A percentile compares a stretch with the other conserved stretches of the same genome.
Evolutionary conservation across 1,284 basidiomycete species (phyloP).

Genomic region (Vanrija pseudolonga): DNA sequence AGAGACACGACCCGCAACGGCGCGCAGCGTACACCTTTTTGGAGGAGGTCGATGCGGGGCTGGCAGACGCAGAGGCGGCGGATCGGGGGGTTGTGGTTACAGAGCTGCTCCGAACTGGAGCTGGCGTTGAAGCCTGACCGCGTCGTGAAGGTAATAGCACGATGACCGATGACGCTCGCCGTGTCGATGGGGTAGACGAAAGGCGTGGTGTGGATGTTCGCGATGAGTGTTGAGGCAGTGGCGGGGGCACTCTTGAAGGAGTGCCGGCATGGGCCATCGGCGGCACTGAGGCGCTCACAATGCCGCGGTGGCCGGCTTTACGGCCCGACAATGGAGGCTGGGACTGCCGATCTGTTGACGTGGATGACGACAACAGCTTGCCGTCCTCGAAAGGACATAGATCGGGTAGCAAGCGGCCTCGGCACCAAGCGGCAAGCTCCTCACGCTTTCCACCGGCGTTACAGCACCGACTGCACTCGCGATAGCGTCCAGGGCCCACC

Average conservation of each 20-base stretch:
- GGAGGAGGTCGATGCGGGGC: too few relatives aligned
- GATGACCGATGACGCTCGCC: too few relatives aligned
- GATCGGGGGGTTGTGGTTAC: not conserved
- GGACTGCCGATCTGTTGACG: too few relatives aligned
- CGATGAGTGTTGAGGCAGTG: too few relatives aligned
- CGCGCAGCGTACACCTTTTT: not conserved
- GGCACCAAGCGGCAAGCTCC: slow-evolving; percentile 18
- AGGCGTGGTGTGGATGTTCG: not conserved
- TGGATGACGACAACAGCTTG: not conserved
- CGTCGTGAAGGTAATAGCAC: not conserved
- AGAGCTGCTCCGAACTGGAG: not conserved
- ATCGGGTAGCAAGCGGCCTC: not conserved
- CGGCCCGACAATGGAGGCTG: too few relatives aligned
- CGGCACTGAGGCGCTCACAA: too few relatives aligned
- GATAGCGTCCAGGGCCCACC: too few relatives aligned
- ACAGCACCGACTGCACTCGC: slow-evolving; percentile 4
- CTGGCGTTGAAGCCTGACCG: not conserved
- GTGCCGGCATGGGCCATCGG: too few relatives aligned
- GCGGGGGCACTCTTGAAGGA: too few relatives aligned
- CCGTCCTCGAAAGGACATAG: not conserved
- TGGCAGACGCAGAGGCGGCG: too few relatives aligned
- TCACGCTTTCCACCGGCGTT: slow-evolving; percentile 15
- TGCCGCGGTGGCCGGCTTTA: too few relatives aligned
- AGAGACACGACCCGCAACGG: not conserved
- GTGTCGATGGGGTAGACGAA: too few relatives aligned